A percentile compares a stretch with the other conserved stretches of the same genome.
phyloP scores from a whole-genome alignment of 805 yeast species.

The Teunomyces barrocoloradensis region DNA sequence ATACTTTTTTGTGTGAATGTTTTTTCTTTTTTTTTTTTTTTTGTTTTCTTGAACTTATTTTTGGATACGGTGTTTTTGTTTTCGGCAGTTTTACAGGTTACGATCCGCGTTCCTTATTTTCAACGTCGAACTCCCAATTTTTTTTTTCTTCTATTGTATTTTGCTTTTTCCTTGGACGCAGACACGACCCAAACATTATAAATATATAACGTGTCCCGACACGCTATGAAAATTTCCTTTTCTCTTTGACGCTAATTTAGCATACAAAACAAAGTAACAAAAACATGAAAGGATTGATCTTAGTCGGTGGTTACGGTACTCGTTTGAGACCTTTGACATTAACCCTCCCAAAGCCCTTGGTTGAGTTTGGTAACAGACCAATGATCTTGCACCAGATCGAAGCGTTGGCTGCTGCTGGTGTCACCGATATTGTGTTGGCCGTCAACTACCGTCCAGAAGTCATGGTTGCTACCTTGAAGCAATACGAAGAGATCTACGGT shows the following conservation, averaged over 20 bases:
- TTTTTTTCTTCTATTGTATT: neutral
- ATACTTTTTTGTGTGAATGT: neutral
- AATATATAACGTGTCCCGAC: constrained; percentile 4
- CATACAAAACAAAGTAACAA: neutral
- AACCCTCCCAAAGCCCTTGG: constrained; percentile 94
- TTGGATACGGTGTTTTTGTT: neutral
- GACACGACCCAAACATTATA: constrained; percentile 4
- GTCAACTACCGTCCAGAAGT: constrained; percentile 99
- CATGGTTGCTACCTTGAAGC: constrained; percentile 91
- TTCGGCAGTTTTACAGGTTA: neutral
- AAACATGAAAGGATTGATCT: constrained; percentile 89
- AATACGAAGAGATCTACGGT: constrained; percentile 94
- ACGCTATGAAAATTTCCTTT: neutral
- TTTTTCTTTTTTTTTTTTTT: neutral
- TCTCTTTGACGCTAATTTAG: constrained; percentile 3
- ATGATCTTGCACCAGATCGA: constrained; percentile 99
- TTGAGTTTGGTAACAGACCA: constrained; percentile 98
- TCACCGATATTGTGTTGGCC: constrained; percentile 96
- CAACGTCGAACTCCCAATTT: neutral
- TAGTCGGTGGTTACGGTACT: constrained; percentile 99
- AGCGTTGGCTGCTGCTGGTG: constrained; percentile 97
- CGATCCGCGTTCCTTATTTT: neutral
- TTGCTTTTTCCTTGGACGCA: neutral
- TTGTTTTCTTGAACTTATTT: neutral
- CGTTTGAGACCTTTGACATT: constrained; percentile 98